Evolutionary conservation across 1,284 basidiomycete genomes (phyloP).

Genomic region (Chalciporus sp.): DNA sequence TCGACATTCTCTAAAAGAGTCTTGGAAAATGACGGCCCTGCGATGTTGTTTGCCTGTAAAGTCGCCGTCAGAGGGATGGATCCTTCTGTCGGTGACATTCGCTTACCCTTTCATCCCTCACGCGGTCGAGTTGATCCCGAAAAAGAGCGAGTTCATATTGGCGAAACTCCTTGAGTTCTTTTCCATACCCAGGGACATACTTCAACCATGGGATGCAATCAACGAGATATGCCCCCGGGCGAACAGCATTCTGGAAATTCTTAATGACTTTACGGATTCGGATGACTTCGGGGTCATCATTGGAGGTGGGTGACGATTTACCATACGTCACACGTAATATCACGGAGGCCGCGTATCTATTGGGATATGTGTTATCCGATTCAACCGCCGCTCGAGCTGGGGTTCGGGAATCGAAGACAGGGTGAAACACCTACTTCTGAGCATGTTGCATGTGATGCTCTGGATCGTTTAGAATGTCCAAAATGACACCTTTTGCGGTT

Average conservation of each 20-base stretch:
- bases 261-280: conserved; percentile 50
- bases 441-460: conserved; percentile 36
- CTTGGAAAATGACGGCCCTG: conserved; percentile 8
- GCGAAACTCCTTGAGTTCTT: conserved; percentile 39
- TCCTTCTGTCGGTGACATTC: too few relatives aligned
- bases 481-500: conserved; percentile 36
- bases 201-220: conserved; percentile 57
- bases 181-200: conserved; percentile 29
- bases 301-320: conserved; percentile 47
- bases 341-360: conserved; percentile 61
- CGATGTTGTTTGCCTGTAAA: neutral
- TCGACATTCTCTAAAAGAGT: conserved; percentile 10
- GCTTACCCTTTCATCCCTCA: conserved; percentile 10
- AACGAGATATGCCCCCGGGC: conserved; percentile 58
- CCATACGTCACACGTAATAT: conserved; percentile 69
- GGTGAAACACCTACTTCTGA: conserved; percentile 22
- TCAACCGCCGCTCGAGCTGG: neutral
- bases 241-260: conserved; percentile 49
- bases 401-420: neutral
- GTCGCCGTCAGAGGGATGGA: neutral
- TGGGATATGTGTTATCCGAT: neutral
- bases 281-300: conserved; percentile 57
- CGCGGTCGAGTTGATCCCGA: conserved; percentile 11
- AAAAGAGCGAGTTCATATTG: conserved; percentile 51
- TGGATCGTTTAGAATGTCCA: conserved; percentile 41